Percentiles rank a stretch among this genome's conserved stretches.
Evolutionary conservation across 176 grass and related monocot genomes (phyloP).

Genomic region (Oryza punctata): DNA sequence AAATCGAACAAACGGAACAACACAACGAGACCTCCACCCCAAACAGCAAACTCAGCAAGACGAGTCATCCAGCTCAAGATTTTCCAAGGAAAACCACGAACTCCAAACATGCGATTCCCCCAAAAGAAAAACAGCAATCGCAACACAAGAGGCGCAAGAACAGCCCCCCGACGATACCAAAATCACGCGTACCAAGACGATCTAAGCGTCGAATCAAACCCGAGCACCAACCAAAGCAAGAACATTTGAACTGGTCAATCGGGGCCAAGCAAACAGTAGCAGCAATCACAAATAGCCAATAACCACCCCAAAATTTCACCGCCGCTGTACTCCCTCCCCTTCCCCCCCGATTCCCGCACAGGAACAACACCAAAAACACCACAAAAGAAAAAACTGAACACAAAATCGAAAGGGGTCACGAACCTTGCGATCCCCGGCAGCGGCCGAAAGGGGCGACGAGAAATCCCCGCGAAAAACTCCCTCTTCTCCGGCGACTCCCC

Average conservation of each 20-base stretch:
- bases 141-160: neutral
- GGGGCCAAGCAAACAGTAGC: neutral
- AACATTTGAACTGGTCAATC: neutral
- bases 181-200: neutral
- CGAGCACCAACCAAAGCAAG: neutral
- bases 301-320: neutral
- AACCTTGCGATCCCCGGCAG: conserved; percentile 12
- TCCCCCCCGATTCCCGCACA: neutral
- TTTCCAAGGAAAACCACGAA: conserved; percentile 5
- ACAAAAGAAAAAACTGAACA: neutral
- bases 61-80: neutral
- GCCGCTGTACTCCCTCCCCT: neutral
- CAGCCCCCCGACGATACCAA: neutral
- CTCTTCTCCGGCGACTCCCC: neutral
- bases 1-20: conserved; percentile 4
- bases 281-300: conserved; percentile 8
- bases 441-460: neutral
- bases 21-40: too few species aligned
- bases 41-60: neutral
- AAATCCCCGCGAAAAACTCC: neutral
- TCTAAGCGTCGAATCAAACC: neutral
- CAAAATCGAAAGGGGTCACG: conserved; percentile 13
- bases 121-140: neutral
- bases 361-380: neutral
- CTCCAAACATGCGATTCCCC: neutral